Percentiles rank a stretch among this genome's conserved stretches.
phyloP scores from a whole-genome alignment of 495 filamentous ascomycete genomes.

The Penicillium malachiteum region DNA sequence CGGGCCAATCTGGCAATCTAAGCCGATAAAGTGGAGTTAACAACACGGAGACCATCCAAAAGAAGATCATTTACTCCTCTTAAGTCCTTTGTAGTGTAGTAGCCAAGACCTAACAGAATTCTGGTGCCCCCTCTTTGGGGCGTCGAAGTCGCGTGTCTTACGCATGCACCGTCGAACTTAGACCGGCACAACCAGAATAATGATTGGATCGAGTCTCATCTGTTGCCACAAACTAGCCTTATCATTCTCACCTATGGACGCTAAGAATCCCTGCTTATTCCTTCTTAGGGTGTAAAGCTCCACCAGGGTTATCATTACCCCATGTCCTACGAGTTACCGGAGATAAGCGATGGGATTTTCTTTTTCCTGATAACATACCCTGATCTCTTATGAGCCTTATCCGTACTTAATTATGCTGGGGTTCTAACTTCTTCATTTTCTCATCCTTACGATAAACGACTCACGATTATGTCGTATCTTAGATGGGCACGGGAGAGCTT shows the following conservation, averaged over 20 bases:
- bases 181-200: not conserved
- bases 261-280: not conserved
- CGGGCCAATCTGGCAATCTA: not conserved
- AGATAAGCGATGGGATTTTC: not conserved
- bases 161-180: not conserved
- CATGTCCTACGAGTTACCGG: not conserved
- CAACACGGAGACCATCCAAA: too few species aligned
- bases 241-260: not conserved
- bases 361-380: not conserved
- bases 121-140: not conserved
- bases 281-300: not conserved
- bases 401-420: not conserved
- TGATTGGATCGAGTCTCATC: not conserved
- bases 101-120: not conserved
- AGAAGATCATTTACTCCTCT: too few species aligned
- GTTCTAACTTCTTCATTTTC: not conserved
- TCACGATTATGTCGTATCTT: not conserved
- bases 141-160: not conserved
- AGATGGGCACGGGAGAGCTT: conserved; percentile 1
- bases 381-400: not conserved
- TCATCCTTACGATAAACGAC: not conserved
- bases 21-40: not conserved
- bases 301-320: not conserved
- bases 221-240: not conserved
- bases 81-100: too few species aligned